Evolutionary conservation across 75 land plant genomes (phyloP).

Genomic region (Picea sitchensis): DNA sequence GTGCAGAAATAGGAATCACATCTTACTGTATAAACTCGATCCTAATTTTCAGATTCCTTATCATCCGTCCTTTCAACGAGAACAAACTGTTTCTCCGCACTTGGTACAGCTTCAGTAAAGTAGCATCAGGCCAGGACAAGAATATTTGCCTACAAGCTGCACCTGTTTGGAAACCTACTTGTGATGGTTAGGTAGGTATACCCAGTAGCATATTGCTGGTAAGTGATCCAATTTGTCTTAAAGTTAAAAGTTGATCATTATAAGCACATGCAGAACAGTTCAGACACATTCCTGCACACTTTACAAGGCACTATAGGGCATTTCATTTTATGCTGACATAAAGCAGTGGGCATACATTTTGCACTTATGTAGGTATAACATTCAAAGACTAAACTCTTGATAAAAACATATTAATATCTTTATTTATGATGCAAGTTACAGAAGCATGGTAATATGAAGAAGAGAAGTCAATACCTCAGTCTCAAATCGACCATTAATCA

Average conservation of each 20-base stretch:
- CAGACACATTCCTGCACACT: background rate
- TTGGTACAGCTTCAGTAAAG: background rate
- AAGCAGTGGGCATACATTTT: background rate
- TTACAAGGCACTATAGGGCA: background rate
- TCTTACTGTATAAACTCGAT: too few relatives aligned
- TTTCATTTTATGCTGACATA: background rate
- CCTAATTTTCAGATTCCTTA: too few relatives aligned
- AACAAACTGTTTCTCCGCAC: background rate
- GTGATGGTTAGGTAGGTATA: background rate
- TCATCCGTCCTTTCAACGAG: background rate
- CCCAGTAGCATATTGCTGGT: background rate
- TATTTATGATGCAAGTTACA: background rate
- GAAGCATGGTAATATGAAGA: background rate
- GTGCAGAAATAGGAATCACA: too few relatives aligned
- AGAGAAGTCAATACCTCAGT: slow-evolving; percentile 66
- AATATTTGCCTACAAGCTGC: background rate
- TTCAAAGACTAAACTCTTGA: background rate
- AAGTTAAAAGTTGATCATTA: background rate
- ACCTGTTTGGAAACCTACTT: background rate
- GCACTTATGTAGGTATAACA: background rate
- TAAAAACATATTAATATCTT: background rate
- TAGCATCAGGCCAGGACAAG: background rate
- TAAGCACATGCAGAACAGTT: background rate
- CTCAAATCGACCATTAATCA: slow-evolving; percentile 75
- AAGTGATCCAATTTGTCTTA: background rate